Conservation (phyloP, 768 basidiomycete genomes). For the Trametes gibbosa region DNA sequence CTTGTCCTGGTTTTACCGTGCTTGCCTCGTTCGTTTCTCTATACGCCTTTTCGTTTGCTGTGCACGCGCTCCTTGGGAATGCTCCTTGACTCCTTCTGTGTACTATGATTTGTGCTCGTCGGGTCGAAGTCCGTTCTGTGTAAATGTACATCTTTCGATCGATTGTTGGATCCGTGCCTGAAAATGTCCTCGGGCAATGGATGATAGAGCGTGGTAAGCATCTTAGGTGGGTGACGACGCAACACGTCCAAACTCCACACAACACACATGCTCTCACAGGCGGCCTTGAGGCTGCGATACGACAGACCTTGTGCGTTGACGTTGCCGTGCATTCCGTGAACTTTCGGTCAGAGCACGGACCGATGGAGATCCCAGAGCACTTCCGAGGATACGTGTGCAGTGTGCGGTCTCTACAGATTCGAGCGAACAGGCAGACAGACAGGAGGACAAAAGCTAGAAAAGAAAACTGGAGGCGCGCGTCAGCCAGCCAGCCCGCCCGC, state of each 20-base stretch:
- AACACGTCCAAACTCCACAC: too few species aligned
- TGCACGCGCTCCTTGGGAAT: conserved; percentile 15
- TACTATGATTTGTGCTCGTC: conserved; percentile 1
- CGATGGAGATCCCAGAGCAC: not conserved
- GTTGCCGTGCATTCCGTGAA: not conserved
- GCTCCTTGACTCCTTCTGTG: conserved; percentile 8
- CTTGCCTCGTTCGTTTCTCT: not conserved
- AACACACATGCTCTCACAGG: too few species aligned
- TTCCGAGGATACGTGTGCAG: not conserved
- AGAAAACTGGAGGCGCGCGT: not conserved
- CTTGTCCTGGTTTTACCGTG: not conserved
- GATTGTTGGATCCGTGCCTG: not conserved
- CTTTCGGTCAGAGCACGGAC: not conserved
- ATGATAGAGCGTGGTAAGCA: not conserved
- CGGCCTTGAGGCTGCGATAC: too few species aligned
- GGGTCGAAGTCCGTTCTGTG: conserved; percentile 8
- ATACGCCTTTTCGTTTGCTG: conserved; percentile 12
- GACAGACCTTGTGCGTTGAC: too few species aligned
- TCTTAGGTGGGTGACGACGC: too few species aligned
- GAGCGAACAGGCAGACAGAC: too few species aligned
- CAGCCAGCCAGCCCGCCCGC: not conserved
- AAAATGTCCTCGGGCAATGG: too few species aligned
- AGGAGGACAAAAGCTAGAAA: not conserved
- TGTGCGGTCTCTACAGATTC: not conserved
- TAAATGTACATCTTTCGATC: conserved; percentile 14